Evolutionary conservation across 2,329 filamentous ascomycete species (phyloP), one percentile per base, ranked within the genome.

Genomic region (Fusarium anguioides): DNA sequence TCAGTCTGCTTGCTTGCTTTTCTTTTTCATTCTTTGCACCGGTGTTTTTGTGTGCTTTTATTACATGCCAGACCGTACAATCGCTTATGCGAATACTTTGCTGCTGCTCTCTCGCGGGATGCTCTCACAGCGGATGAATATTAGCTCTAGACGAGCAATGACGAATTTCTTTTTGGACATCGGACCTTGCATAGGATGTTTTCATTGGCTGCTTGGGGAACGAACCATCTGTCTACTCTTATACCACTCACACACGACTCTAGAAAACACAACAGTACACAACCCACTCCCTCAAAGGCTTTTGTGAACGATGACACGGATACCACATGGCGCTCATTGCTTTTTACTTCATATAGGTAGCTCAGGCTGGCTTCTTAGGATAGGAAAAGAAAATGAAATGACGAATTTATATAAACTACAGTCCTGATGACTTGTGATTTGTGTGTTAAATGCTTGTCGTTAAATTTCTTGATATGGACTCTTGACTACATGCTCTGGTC

Each of bases 91-190:
- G 70, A 59, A 70, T 68, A 70, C 57, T 67, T n/a, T 50, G 62
- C 66, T 56, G 66, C 60, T 60, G 68, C 70, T 72, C 70, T 72
- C 70, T 71, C 70, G 66, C 70, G 70, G 64, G 70, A 72, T 72
- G 70, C 70, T 64, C 53, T 60, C 58, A 72, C 69, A 72, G 67
- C 69, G 68, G 66, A 71, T 69, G 68, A 62, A 66, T 70, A 60
- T 70, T 66, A 64, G 68, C 70, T 72, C 70, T 55, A 71, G 64
- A 71, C 57, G 70, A 72, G 70, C 70, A 44, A 70, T 54, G 53
- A 61, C 63, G 52, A 41, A 55, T 62, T 68, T 66, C 39, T 65
- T 49, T 61, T 70, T 61, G 55, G 56, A 42, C 54, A 44, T 49
- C 51, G 49, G 50, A 36, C 35, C 50, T 54, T 54, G 46, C 40